phyloP scores from a whole-genome alignment of 176 grass and related monocot species.

The Chrysopogon serrulatus region DNA sequence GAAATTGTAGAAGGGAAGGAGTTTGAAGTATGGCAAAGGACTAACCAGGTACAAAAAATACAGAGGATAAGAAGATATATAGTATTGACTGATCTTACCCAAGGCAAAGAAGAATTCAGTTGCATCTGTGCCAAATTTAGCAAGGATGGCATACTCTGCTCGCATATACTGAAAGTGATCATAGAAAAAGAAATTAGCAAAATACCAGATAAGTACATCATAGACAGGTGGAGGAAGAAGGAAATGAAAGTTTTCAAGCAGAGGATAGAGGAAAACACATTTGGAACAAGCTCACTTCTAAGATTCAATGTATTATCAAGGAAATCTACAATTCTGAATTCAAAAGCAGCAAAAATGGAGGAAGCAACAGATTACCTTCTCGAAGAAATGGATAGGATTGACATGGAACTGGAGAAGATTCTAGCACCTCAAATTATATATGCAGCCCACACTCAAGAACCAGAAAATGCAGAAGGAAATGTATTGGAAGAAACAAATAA shows the following conservation, averaged over 20 bases:
- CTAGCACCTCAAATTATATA: too few relatives aligned
- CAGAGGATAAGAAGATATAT: neutral
- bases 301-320: neutral
- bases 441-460: too few relatives aligned
- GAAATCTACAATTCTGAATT: neutral
- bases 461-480: too few relatives aligned
- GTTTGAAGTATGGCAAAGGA: neutral
- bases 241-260: too few relatives aligned
- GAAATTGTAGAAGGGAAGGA: too few relatives aligned
- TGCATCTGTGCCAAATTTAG: neutral
- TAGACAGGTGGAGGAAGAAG: neutral
- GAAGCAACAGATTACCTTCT: neutral
- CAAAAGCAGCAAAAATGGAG: neutral
- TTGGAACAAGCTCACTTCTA: neutral
- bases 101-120: rapidly evolving
- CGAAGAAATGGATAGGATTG: neutral
- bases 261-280: neutral
- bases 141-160: neutral
- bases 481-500: too few relatives aligned
- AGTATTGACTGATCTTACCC: neutral
- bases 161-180: neutral
- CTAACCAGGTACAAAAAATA: neutral
- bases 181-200: neutral
- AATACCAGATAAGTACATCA: neutral
- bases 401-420: too few relatives aligned